Percentiles rank a stretch among this genome's conserved stretches.
phyloP scores from a whole-genome alignment of 768 basidiomycete genomes.

The Roridomyces roridus region DNA sequence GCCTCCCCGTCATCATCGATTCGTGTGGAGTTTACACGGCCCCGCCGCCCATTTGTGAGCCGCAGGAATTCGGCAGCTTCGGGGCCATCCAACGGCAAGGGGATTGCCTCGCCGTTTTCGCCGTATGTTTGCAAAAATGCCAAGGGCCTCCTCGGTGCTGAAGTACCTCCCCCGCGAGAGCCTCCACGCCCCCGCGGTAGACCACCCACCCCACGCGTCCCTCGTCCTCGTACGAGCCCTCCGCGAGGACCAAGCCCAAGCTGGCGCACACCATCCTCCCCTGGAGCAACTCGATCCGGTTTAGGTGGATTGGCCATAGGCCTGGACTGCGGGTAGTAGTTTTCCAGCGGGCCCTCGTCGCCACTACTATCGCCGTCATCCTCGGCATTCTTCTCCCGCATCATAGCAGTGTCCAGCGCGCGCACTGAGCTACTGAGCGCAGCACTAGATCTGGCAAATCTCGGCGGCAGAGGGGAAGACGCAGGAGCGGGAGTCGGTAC shows the following conservation, averaged over 20 bases:
- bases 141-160: too few relatives aligned
- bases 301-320: constrained; percentile 2
- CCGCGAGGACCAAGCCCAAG: background rate
- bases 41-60: background rate
- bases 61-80: background rate
- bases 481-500: too few relatives aligned
- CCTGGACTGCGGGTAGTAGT: background rate
- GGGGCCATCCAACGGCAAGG: background rate
- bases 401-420: background rate
- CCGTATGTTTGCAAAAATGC: background rate
- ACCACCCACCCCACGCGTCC: too few relatives aligned
- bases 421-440: background rate
- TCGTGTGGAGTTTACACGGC: too few relatives aligned
- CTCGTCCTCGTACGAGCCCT: too few relatives aligned
- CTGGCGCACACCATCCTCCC: background rate
- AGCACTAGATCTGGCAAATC: background rate
- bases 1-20: too few relatives aligned
- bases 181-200: too few relatives aligned
- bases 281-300: background rate
- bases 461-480: background rate
- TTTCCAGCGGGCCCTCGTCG: background rate
- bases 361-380: background rate
- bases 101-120: background rate
- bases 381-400: background rate
- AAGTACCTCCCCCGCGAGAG: too few relatives aligned